phyloP scores from a whole-genome alignment of 768 basidiomycete species.

The Cystofilobasidium capitatum region DNA sequence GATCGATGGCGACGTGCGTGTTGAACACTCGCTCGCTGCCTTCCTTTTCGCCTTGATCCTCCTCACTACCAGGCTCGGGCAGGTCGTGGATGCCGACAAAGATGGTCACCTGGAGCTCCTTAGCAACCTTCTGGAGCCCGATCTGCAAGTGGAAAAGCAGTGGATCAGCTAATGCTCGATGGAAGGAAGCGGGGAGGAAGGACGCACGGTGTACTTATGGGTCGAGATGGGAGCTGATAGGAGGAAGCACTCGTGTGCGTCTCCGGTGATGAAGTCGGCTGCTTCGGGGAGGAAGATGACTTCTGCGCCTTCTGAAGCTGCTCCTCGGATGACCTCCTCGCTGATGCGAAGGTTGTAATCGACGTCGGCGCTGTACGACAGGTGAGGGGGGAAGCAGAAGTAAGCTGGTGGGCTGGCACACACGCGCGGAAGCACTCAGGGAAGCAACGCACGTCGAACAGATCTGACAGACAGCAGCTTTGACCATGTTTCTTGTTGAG shows the following conservation, averaged over 20 bases:
- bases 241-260: slow-evolving; percentile 29
- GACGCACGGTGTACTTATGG: slow-evolving; percentile 31
- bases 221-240: slow-evolving; percentile 31
- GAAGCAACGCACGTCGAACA: too few species aligned
- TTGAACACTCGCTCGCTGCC: slow-evolving; percentile 33
- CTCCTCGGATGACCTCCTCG: slow-evolving; percentile 29
- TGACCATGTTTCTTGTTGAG: too few species aligned
- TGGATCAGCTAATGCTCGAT: background rate
- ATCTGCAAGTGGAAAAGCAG: slow-evolving; percentile 4
- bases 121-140: slow-evolving; percentile 33
- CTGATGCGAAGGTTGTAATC: slow-evolving; percentile 32
- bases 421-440: too few species aligned
- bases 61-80: slow-evolving; percentile 29
- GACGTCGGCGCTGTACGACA: slow-evolving; percentile 30
- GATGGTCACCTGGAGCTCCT: slow-evolving; percentile 34
- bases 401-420: too few species aligned
- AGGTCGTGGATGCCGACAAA: slow-evolving; percentile 35
- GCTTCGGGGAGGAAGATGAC: slow-evolving; percentile 38
- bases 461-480: too few species aligned
- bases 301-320: slow-evolving; percentile 32
- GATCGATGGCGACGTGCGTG: slow-evolving; percentile 33
- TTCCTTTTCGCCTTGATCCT: slow-evolving; percentile 25
- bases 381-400: too few species aligned
- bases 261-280: slow-evolving; percentile 29
- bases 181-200: background rate